phyloP scores from a whole-genome alignment of 306 rosid genomes.

The Dicorynia guianensis region DNA sequence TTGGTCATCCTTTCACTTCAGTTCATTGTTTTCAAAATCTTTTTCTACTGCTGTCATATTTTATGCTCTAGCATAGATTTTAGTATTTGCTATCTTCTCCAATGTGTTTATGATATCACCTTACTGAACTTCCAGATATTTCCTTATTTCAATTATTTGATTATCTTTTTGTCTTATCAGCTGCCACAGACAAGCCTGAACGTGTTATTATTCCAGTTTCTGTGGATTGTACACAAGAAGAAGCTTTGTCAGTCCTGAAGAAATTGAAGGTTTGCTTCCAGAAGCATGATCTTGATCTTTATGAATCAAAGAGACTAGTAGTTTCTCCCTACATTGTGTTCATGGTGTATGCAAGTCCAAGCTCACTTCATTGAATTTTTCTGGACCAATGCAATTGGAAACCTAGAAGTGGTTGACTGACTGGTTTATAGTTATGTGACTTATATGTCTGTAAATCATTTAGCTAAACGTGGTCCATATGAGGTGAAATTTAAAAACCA shows the following conservation, averaged over 20 bases:
- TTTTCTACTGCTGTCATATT: slow-evolving; percentile 10
- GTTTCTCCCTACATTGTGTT: not conserved
- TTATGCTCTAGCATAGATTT: not conserved
- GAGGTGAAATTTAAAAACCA: too few species aligned
- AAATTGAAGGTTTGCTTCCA: slow-evolving; percentile 74
- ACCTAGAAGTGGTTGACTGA: slow-evolving; percentile 13
- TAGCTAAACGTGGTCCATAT: not conserved
- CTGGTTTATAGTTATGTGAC: slow-evolving; percentile 10
- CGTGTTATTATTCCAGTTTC: slow-evolving; percentile 64
- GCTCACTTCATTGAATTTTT: not conserved
- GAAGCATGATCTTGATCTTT: slow-evolving; percentile 10
- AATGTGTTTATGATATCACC: slow-evolving; percentile 1
- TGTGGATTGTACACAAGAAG: slow-evolving; percentile 82
- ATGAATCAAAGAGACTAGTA: slow-evolving; percentile 15
- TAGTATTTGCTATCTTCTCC: not conserved
- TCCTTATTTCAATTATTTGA: not conserved
- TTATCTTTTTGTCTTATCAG: slow-evolving; percentile 34
- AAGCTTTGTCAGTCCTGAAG: slow-evolving; percentile 75
- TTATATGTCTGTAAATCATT: not conserved
- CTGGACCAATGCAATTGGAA: slow-evolving; percentile 4
- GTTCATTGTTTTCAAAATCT: not conserved
- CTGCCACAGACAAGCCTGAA: slow-evolving; percentile 52
- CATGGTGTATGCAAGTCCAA: not conserved
- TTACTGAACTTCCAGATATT: not conserved
- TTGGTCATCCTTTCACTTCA: not conserved